Evolutionary conservation across 2,329 filamentous ascomycete species (phyloP).

Genomic region (Venturia oleaginea): DNA sequence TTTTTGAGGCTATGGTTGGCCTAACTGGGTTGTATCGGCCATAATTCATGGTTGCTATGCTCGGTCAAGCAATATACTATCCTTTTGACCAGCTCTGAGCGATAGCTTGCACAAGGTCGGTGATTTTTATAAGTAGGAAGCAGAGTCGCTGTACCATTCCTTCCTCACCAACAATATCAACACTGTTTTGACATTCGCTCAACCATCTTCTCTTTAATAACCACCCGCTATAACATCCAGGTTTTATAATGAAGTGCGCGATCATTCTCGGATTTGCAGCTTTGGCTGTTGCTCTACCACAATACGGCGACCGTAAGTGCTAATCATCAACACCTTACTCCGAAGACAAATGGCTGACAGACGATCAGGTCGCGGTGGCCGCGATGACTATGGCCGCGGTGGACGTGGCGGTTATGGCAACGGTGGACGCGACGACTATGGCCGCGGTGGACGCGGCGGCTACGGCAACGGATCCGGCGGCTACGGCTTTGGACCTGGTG

Average conservation of each 20-base stretch:
- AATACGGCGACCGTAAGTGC: background rate
- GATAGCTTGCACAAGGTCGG: background rate
- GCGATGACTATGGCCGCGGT: background rate
- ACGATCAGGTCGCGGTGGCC: background rate
- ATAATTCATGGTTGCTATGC: background rate
- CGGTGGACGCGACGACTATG: background rate
- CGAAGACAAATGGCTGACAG: too few species aligned
- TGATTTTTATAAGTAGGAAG: background rate
- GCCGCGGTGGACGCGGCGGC: background rate
- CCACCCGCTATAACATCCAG: background rate
- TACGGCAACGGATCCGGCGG: background rate
- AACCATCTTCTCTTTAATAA: background rate
- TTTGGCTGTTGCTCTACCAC: slow-evolving; percentile 1
- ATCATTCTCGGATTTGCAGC: background rate
- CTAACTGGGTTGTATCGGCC: background rate
- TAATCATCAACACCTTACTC: too few species aligned
- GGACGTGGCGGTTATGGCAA: background rate
- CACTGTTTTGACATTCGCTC: background rate
- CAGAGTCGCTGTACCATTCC: background rate
- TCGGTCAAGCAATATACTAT: background rate
- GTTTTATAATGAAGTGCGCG: background rate
- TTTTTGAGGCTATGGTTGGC: background rate
- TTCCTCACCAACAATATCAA: background rate
- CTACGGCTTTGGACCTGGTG: too few species aligned
- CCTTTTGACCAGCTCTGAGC: background rate